Evolutionary conservation across 1,284 basidiomycete genomes (phyloP), one percentile per base, ranked within the genome.

Genomic region (Leccinum angustisporum): DNA sequence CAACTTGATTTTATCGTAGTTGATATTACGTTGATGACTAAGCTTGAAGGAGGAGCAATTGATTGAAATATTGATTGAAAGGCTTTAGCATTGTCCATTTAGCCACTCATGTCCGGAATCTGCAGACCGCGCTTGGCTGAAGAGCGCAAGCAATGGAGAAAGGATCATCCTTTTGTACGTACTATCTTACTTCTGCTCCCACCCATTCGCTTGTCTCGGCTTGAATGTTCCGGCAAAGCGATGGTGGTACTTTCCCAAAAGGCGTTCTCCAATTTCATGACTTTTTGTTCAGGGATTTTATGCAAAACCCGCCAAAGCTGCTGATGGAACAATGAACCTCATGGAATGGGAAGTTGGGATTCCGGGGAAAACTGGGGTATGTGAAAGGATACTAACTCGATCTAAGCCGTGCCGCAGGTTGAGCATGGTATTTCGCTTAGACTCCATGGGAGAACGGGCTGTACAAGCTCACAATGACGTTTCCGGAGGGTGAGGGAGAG

Each of bases 301-400:
- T 72, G 97, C 97, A 54, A 91, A 94, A 73, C 97, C 97, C 31
- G 81, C 84, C 57, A 98, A 98, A 78, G 85, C 87, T 40, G 75
- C 87, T 48, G 97, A 99, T 78, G 95, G 96, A 33, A 92, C 95
- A 4, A 88, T 98, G 83, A 96, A 99, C 77, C 83, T 99, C 59
- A 88, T 99, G 86, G 88, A 93, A 72, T 99, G 97, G 97, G 97
- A 99, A 75, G 95, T 97, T 6, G 97, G 94, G 54, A 96, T 96
- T 69, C 94, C 94, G 30, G 94, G 94, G 34, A 96, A 95, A 78
- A 65, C 81, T 54, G 83, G 81, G 61, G 95, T 95, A 76, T 78
- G 91, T 85, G 13, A 36, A 52, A 14, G 48, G 52, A 61, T 55
- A 43, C 57, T 57, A 55, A 56, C 54, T 60, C 40, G 38, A 51